Conservation (phyloP, 1,284 basidiomycete species). For the Veloboletus limbatus region DNA sequence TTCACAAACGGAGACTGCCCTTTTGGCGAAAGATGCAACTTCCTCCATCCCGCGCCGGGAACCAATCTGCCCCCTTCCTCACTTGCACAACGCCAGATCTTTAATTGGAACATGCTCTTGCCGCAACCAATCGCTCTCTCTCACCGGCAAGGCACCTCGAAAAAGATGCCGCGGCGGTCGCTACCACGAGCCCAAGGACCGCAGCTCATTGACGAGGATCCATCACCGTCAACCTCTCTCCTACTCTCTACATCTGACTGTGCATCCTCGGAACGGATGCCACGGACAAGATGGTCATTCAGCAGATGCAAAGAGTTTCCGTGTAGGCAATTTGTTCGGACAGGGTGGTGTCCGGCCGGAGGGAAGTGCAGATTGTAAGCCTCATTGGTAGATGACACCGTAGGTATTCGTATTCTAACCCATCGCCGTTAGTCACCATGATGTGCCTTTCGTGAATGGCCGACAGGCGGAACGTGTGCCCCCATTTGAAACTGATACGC, state of each 20-base stretch:
- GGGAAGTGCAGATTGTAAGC: slow-evolving; percentile 47
- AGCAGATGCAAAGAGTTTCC: slow-evolving; percentile 35
- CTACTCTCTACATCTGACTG: slow-evolving; percentile 26
- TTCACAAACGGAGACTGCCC: slow-evolving; percentile 26
- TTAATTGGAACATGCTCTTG: slow-evolving; percentile 18
- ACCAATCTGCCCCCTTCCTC: slow-evolving; percentile 8
- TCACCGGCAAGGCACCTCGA: slow-evolving; percentile 2
- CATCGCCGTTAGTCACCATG: slow-evolving; percentile 38
- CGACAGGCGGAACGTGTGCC: slow-evolving; percentile 3
- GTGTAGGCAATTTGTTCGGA: slow-evolving; percentile 43
- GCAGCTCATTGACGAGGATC: slow-evolving; percentile 17
- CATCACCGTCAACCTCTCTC: slow-evolving; percentile 15
- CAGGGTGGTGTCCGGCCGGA: slow-evolving; percentile 44
- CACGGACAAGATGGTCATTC: slow-evolving; percentile 13
- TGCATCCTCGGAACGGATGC: slow-evolving; percentile 10
- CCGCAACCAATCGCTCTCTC: slow-evolving; percentile 20
- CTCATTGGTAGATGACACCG: background rate
- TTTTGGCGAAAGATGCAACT: slow-evolving; percentile 31
- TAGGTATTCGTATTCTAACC: slow-evolving; percentile 8
- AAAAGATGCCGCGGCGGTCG: slow-evolving; percentile 1
- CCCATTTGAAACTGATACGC: slow-evolving; percentile 5
- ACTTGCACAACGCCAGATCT: slow-evolving; percentile 13
- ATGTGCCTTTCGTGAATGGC: slow-evolving; percentile 17
- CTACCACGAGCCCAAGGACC: slow-evolving; percentile 5
- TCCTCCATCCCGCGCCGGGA: slow-evolving; percentile 26